These are phyloP conservation scores for Avena eriantha DNA, from an alignment of 176 grass and related monocot genomes.

Conservation along the genomic window DNA sequence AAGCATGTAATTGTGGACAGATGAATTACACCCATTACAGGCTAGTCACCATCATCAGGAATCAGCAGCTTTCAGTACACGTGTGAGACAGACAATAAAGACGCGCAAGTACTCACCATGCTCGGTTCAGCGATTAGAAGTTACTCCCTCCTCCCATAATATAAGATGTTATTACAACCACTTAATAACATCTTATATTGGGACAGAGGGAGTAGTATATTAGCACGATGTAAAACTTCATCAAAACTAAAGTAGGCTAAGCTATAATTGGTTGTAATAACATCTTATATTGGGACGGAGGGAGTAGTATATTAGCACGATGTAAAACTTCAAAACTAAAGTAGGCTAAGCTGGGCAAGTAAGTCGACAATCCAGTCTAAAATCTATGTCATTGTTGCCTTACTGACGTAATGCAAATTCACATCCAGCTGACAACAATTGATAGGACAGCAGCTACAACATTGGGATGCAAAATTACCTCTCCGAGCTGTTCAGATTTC, in stretches of 20 bases:
- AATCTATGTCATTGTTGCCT: background rate
- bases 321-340: background rate
- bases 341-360: slow-evolving; percentile 2
- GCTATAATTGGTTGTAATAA: background rate
- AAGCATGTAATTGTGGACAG: slow-evolving; percentile 22
- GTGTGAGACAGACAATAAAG: slow-evolving; percentile 1
- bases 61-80: slow-evolving; percentile 7
- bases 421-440: slow-evolving; percentile 20
- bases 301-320: background rate
- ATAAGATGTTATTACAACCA: no score
- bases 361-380: slow-evolving; percentile 2
- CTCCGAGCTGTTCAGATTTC: slow-evolving; percentile 67
- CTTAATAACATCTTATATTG: no score
- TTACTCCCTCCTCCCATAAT: background rate
- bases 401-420: background rate
- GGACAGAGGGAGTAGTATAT: background rate
- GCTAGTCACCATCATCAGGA: background rate
- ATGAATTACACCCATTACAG: slow-evolving; percentile 12
- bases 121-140: slow-evolving; percentile 27
- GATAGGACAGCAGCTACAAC: slow-evolving; percentile 24
- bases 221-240: background rate
- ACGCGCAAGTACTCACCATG: slow-evolving; percentile 2
- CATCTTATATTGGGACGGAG: no score
- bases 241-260: background rate
- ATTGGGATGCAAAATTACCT: slow-evolving; percentile 63